Evolutionary conservation across 495 filamentous ascomycete genomes (phyloP).

Genomic region (Xylaria scruposa): DNA sequence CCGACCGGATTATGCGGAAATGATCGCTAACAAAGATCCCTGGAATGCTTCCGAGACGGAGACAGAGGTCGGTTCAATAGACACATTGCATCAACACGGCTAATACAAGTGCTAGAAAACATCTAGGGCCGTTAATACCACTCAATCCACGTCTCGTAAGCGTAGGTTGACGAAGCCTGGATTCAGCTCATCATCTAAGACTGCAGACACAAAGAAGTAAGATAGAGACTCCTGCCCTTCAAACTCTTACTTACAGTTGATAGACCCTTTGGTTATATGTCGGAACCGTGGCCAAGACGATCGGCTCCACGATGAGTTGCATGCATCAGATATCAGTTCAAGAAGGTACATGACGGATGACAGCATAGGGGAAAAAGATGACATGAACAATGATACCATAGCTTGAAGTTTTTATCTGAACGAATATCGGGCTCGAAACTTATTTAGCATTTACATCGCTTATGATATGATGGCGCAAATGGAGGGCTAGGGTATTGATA

Average conservation of each 20-base stretch:
- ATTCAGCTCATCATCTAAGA: not conserved
- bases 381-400: not conserved
- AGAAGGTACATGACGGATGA: not conserved
- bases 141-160: slow-evolving; percentile 2
- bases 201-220: slow-evolving; percentile 19
- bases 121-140: not conserved
- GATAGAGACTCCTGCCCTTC: not conserved
- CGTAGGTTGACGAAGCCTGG: slow-evolving; percentile 21
- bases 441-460: not conserved
- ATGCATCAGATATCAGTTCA: too few species aligned
- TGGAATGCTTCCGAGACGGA: slow-evolving; percentile 37
- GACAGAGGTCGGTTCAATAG: slow-evolving; percentile 29
- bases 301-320: slow-evolving; percentile 35
- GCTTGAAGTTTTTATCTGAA: not conserved
- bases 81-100: not conserved
- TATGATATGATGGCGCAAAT: not conserved
- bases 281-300: slow-evolving; percentile 40
- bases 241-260: slow-evolving; percentile 18
- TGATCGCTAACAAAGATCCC: slow-evolving; percentile 39
- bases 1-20: slow-evolving; percentile 41
- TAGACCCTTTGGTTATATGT: slow-evolving; percentile 42
- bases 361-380: not conserved
- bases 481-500: not conserved
- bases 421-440: not conserved
- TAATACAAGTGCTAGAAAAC: slow-evolving; percentile 13